Evolutionary conservation across 495 filamentous ascomycete genomes (phyloP), one percentile per base, ranked within the genome.

Genomic region (Aspergillus biplanus): DNA sequence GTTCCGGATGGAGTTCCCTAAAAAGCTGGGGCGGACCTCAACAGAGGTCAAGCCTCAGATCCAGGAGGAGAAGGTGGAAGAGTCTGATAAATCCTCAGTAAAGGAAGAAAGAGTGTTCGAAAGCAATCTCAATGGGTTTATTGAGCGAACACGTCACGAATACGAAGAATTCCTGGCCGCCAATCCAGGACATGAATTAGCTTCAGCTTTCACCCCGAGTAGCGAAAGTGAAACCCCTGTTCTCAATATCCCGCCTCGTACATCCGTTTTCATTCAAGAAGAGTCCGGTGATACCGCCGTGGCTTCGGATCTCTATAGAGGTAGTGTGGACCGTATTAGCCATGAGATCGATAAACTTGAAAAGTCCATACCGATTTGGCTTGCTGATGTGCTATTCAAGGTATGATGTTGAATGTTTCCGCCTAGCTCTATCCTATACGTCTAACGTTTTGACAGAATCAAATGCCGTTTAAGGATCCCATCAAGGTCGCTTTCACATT

Each of bases 211-310:
- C 66, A 82, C 84, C 0, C 95, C 96, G 0, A 93, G 90, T 69
- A 73, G 89, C 6, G 87, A 90, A 3, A 90, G 82, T 63, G 95
- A 99, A 67, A 96, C 95, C 1, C 95, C 95, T 0, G 85, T 90
- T 31, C 74, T 99, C 21, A 87, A 91, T 61, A 88, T 90, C 16
- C 95, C 95, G 0, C 70, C 86, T 18, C 85, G 85, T 18, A 97
- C 92, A 16, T 90, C 88, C 27, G 90, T 99, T 35, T 90, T 98
- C 50, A 92, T 99, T 55, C 96, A 99, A 72, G 95, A 98, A 71
- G 96, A 99, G 69, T 89, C 90, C 0, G 87, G 86, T 8, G 89
- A 90, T 68, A 90, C 90, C 37, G 95, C 93, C 33, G 95, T 95
- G 52, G 93, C 93, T 53, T 90, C 90, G 32, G 95, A 98, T 78